Conservation (phyloP, 2,329 filamentous ascomycete species). For the Alternaria burnsii region DNA sequence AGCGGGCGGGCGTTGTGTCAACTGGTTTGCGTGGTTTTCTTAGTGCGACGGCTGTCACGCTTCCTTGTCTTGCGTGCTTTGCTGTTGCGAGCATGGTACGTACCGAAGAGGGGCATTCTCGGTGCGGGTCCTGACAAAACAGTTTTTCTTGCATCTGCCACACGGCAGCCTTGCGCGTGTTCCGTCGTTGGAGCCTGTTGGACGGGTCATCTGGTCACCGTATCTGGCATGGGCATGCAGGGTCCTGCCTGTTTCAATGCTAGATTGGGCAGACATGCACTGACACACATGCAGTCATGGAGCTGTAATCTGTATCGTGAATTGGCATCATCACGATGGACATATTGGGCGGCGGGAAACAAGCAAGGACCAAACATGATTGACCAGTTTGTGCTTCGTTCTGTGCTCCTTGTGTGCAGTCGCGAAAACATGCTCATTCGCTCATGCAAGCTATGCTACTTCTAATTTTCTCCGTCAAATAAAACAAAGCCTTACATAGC, state of each 20-base stretch:
- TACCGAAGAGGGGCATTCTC: neutral
- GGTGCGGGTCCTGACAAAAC: slow-evolving; percentile 3
- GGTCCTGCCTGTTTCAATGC: slow-evolving; percentile 10
- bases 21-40: slow-evolving; percentile 1
- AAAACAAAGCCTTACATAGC: slow-evolving; percentile 10
- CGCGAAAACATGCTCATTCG: neutral
- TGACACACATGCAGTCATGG: slow-evolving; percentile 3
- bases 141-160: slow-evolving; percentile 7
- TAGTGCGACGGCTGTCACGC: slow-evolving; percentile 2
- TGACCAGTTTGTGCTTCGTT: neutral
- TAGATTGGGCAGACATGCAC: slow-evolving; percentile 11
- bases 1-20: neutral
- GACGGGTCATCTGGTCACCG: slow-evolving; percentile 9
- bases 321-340: neutral
- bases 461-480: slow-evolving; percentile 3
- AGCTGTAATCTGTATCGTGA: slow-evolving; percentile 3
- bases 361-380: neutral
- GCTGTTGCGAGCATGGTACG: neutral
- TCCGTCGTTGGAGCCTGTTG: neutral
- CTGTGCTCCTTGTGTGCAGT: neutral
- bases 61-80: neutral
- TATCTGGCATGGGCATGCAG: slow-evolving; percentile 8
- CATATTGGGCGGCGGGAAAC: slow-evolving; percentile 2
- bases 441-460: slow-evolving; percentile 4
- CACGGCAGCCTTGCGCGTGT: slow-evolving; percentile 6